These are phyloP conservation scores for Closterium sp. DNA, from an alignment of 139 green algal genomes.

Conservation along the genomic window DNA sequence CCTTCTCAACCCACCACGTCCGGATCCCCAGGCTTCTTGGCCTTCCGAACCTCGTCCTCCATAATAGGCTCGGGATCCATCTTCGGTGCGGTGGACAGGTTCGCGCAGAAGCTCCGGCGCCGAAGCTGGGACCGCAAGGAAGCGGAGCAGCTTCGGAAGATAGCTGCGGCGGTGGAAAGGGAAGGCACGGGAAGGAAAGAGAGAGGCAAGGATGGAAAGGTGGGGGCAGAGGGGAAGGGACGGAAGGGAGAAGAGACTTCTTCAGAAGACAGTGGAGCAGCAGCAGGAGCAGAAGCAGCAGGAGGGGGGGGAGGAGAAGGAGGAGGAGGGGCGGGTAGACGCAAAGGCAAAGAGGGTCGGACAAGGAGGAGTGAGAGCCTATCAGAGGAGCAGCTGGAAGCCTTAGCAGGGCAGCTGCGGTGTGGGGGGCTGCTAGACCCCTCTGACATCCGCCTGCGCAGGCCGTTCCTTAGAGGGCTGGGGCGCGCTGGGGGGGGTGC, in stretches of 20 bases:
- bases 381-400: background rate
- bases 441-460: background rate
- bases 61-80: background rate
- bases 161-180: background rate
- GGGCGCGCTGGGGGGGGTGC: background rate
- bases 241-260: background rate
- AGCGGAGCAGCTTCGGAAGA: background rate
- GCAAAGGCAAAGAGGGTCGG: background rate
- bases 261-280: background rate
- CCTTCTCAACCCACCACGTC: background rate
- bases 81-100: background rate
- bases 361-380: background rate
- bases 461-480: background rate
- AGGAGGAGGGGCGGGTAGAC: background rate
- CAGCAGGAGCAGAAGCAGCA: background rate
- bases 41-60: background rate
- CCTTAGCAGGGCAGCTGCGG: background rate
- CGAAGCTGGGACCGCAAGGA: background rate
- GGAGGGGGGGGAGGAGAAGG: background rate
- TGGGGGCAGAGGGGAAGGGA: background rate
- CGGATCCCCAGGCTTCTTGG: background rate
- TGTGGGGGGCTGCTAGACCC: background rate
- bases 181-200: background rate
- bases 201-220: background rate
- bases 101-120: background rate